Conservation (phyloP, 345 rosid species). For the Camelina hispida region DNA sequence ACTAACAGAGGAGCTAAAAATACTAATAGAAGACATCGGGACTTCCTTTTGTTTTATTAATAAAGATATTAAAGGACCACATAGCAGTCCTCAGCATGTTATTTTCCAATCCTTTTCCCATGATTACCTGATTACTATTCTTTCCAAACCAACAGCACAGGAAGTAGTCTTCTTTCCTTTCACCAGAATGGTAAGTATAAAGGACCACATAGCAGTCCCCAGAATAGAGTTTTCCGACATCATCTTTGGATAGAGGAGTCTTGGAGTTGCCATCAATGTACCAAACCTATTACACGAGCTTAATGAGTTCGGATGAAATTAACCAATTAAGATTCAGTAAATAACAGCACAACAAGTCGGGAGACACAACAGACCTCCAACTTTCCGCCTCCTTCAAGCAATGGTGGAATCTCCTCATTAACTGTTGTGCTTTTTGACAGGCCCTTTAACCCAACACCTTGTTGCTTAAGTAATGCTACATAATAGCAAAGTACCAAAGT, state of each 20-base stretch:
- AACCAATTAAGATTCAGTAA: neutral
- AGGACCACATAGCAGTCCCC: slow-evolving; percentile 97
- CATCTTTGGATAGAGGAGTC: slow-evolving; percentile 74
- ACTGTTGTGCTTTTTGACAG: slow-evolving; percentile 67
- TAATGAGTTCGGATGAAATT: slow-evolving; percentile 19
- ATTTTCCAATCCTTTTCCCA: neutral
- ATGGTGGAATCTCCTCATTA: slow-evolving; percentile 90
- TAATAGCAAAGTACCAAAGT: slow-evolving; percentile 35
- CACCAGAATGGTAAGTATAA: slow-evolving; percentile 90
- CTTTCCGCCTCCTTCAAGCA: slow-evolving; percentile 97
- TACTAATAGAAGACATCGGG: slow-evolving; percentile 1
- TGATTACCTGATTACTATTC: slow-evolving; percentile 81
- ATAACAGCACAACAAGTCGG: slow-evolving; percentile 23
- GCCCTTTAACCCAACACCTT: slow-evolving; percentile 92
- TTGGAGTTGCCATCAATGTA: slow-evolving; percentile 79
- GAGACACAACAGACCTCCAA: slow-evolving; percentile 70
- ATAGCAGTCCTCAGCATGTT: too few species aligned
- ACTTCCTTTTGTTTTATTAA: neutral
- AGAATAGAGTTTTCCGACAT: slow-evolving; percentile 86
- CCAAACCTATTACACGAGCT: slow-evolving; percentile 70
- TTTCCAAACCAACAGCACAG: slow-evolving; percentile 96
- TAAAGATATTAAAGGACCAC: neutral
- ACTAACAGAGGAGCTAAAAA: slow-evolving; percentile 2
- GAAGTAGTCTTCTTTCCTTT: slow-evolving; percentile 94
- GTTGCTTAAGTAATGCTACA: slow-evolving; percentile 93